phyloP scores from a whole-genome alignment of 2,329 filamentous ascomycete species.

The Rutstroemia sp. region DNA sequence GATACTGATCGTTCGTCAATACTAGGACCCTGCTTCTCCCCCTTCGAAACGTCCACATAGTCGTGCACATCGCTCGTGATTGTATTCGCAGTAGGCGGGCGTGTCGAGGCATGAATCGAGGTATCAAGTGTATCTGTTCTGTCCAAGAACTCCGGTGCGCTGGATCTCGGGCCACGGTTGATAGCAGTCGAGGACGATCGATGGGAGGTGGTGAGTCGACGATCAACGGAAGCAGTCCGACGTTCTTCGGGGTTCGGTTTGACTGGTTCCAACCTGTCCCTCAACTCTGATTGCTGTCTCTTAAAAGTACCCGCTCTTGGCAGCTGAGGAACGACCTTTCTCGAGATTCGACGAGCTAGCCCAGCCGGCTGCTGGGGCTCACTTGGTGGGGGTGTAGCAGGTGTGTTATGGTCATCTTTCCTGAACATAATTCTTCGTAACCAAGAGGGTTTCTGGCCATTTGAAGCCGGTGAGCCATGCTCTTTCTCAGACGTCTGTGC shows the following conservation, averaged over 20 bases:
- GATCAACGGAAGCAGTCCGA: conserved; percentile 61
- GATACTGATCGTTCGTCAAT: conserved; percentile 26
- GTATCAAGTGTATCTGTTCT: conserved; percentile 16
- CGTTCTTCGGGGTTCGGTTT: conserved; percentile 58
- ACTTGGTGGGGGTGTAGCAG: conserved; percentile 13
- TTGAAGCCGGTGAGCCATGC: conserved; percentile 22
- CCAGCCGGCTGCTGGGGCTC: conserved; percentile 19
- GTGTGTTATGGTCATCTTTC: conserved; percentile 19
- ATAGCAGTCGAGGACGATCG: conserved; percentile 21
- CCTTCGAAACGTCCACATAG: conserved; percentile 25
- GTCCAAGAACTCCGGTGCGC: conserved; percentile 28
- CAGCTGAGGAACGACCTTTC: conserved; percentile 69
- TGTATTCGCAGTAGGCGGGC: conserved; percentile 10
- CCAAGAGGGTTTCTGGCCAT: conserved; percentile 26
- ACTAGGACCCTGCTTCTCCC: conserved; percentile 18
- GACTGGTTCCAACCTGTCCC: conserved; percentile 63
- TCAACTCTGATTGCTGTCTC: conserved; percentile 73
- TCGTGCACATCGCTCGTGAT: conserved; percentile 18
- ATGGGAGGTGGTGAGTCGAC: conserved; percentile 28
- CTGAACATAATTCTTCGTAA: conserved; percentile 27
- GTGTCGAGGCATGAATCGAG: conserved; percentile 11
- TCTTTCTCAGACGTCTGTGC: conserved; percentile 21
- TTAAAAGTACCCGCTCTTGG: conserved; percentile 73
- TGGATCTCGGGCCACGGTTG: conserved; percentile 18
- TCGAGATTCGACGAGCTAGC: conserved; percentile 26